Evolutionary conservation across 2,329 filamentous ascomycete genomes (phyloP), one percentile per base, ranked within the genome.

Genomic region (Podosphaera xanthii): DNA sequence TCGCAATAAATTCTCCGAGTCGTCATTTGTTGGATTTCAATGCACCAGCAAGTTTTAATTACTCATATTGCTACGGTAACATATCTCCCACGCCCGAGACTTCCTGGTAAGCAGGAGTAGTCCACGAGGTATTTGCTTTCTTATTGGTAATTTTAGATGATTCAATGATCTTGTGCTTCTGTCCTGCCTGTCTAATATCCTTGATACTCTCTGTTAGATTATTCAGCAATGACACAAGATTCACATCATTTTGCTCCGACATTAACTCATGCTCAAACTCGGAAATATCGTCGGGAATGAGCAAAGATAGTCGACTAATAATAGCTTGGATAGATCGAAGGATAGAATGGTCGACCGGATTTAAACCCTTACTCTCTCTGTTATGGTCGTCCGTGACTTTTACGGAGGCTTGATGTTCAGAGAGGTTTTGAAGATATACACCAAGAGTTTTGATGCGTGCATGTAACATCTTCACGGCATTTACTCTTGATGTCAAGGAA

Each of bases 391-490:
- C 74, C 60, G 62, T 72, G 62, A 61, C 67, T 58, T 67, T 66
- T 55, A 76, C 75, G 5, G 75, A 77, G 42, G 82, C 73, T 66
- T 82, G 82, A 31, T 81, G 82, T 3, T 80, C 76, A 0, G 86
- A 84, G 1, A 92, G 77, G 12, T 77, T 78, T 62, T 83, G 75
- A 54, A 98, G 80, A 69, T 96, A 97, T n/a, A 76, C 76, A 61
- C 78, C 78, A 64, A 91, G 78, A 59, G 91, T 77, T 52, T 79
- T 77, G 64, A 92, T 80, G 57, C 87, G 81, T 5, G 83, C 80
- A 67, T 91, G 83, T 35, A 98, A 80, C 82, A 95, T 96, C 72
- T 89, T 91, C 67, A 96, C 84, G 34, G 92, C 90, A 71, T 96
- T 97, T 62, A 85, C 80, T 67, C 94, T 95, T 61, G 89, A 86